Evolutionary conservation across 257 asterid species (phyloP).

Genomic region (Solanum chilense): DNA sequence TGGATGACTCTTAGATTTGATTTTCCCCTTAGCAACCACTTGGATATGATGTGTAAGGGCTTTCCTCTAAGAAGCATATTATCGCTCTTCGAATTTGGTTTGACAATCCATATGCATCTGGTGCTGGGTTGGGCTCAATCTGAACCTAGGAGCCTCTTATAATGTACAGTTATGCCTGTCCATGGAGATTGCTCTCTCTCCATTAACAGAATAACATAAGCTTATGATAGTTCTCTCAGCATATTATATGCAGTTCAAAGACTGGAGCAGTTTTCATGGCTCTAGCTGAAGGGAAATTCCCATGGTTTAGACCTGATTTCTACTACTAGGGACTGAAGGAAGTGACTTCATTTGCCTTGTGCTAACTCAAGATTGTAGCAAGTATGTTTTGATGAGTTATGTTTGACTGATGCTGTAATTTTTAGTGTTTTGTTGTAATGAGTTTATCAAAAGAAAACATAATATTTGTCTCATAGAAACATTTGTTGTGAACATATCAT

Average conservation of each 20-base stretch:
- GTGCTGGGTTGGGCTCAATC: not conserved
- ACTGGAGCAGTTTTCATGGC: not conserved
- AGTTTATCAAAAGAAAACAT: not conserved
- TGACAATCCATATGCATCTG: not conserved
- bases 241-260: not conserved
- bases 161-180: slow-evolving; percentile 13
- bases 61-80: not conserved
- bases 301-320: not conserved
- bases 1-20: slow-evolving; percentile 45
- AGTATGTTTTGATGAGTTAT: not conserved
- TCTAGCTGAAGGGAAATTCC: not conserved
- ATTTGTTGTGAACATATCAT: not conserved
- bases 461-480: not conserved
- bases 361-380: not conserved
- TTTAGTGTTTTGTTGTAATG: not conserved
- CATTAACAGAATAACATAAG: not conserved
- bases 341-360: not conserved
- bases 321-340: not conserved
- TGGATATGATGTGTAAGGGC: not conserved
- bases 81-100: not conserved
- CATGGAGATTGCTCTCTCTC: not conserved
- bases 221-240: not conserved
- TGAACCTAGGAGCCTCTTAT: slow-evolving; percentile 1
- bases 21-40: not conserved
- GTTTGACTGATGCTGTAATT: not conserved